Base-by-base conservation (phyloP, 345 rosid genomes). In the Trapa incisa region DNA sequence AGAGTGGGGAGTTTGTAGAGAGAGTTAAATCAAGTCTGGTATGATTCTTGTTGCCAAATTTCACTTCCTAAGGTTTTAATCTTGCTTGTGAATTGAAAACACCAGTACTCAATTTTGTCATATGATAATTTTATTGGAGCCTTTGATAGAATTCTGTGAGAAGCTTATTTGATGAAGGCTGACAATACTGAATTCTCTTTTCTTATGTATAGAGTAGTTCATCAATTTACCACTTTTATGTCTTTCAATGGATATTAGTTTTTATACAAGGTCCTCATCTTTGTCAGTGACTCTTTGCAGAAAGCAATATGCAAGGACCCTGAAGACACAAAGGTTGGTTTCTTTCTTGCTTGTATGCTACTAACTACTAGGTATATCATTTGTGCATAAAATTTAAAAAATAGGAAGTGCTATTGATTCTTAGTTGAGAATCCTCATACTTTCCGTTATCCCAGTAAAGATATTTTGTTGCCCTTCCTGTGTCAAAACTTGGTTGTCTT, bases 21-120 rank as follows among this genome's bases (percentile, higher is more conserved):
- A 91, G 89, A 80, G 73, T 94, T 65, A 94, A 94, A 77, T 81
- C 95, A 62, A 81, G 95, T 80, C 79, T 87, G 96, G 99, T 94
- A 85, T 63, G 86, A 65, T 47, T 52, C 6, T 43, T 13, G 63
- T 4, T 65, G 15, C 48, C 39, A 17, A 61, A 29, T 54, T 62
- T 38, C 66, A 22, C 68, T 41, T 54, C 29, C 2, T 36, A 7
- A 42, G 11, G 52, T 65, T 65, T 22, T 15, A 65, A 65, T 5
- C 9, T 65, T 65, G 47, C 47, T 10, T 16, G 2, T 39, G 38
- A 0, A 64, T 3, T 2, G 3, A 52, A 67, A 6, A 32, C 2
- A 48, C 3, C 35, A 50, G 48, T 66, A 41, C 32, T 66, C 29
- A 53, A 17, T 53, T n/a, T 41, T 1, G 43, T 41, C 43, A 8